Conservation (phyloP, 768 basidiomycete genomes). For the Suillus subalutaceus region DNA sequence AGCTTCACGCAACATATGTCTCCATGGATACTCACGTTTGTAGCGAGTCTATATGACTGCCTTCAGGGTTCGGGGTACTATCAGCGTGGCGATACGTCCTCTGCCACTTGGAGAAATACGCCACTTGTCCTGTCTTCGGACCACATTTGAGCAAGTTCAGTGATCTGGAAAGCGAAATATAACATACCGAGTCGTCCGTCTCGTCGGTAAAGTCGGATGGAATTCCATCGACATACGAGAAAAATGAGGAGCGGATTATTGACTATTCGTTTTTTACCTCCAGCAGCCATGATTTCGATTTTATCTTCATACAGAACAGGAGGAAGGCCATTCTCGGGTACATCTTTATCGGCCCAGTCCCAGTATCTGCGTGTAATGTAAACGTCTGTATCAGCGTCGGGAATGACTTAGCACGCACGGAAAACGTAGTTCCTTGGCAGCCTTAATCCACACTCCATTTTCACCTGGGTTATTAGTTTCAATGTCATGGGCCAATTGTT, state of each 20-base stretch:
- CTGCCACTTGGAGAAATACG: conserved; percentile 25
- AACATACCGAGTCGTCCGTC: conserved; percentile 11
- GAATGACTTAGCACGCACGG: conserved; percentile 22
- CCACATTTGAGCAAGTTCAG: background rate
- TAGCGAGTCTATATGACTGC: conserved; percentile 17
- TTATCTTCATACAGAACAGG: conserved; percentile 21
- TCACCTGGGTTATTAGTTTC: conserved; percentile 24
- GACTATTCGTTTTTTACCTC: conserved; percentile 14
- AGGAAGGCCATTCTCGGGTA: conserved; percentile 23
- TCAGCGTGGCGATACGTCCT: conserved; percentile 23
- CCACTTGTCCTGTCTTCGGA: conserved; percentile 14
- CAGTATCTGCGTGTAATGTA: conserved; percentile 23
- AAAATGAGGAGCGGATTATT: conserved; percentile 24
- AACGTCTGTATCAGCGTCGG: background rate
- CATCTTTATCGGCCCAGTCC: conserved; percentile 31
- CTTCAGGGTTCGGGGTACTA: conserved; percentile 14
- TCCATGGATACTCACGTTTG: conserved; percentile 17
- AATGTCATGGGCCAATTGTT: conserved; percentile 27
- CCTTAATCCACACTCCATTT: conserved; percentile 20
- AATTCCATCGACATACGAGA: conserved; percentile 17
- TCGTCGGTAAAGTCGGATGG: conserved; percentile 24
- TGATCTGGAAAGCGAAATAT: background rate
- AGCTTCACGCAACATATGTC: background rate
- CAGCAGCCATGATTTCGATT: conserved; percentile 14
- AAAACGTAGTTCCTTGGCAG: conserved; percentile 29